A percentile compares a stretch with the other conserved stretches of the same genome.
phyloP scores from a whole-genome alignment of 306 rosid genomes.

The Prunus mongolica region DNA sequence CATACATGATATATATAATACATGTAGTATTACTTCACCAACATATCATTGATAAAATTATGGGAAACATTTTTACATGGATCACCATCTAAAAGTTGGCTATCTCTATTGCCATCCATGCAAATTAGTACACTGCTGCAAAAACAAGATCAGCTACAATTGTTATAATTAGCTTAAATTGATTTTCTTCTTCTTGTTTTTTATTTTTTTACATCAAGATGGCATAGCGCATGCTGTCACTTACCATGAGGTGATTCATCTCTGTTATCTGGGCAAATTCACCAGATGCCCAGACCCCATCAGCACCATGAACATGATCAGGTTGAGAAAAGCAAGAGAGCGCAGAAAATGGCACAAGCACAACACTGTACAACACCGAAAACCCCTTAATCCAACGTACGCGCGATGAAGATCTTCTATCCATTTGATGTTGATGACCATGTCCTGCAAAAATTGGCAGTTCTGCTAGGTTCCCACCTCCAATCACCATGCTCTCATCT shows the following conservation, averaged over 20 bases:
- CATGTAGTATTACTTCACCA: not conserved
- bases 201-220: conserved; percentile 64
- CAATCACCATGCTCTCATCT: conserved; percentile 71
- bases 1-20: not conserved
- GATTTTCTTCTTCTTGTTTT: not conserved
- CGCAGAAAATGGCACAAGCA: conserved; percentile 61
- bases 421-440: conserved; percentile 36
- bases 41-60: not conserved
- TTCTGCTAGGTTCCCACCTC: conserved; percentile 30
- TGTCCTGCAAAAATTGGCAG: conserved; percentile 25
- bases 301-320: conserved; percentile 43
- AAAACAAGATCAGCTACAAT: not conserved
- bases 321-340: conserved; percentile 80
- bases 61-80: conserved; percentile 1
- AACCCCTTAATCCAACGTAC: conserved; percentile 27
- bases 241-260: conserved; percentile 88
- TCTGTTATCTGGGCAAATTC: conserved; percentile 67
- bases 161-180: too few relatives aligned
- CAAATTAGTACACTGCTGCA: not conserved
- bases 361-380: conserved; percentile 38
- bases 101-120: conserved; percentile 1
- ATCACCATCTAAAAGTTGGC: not conserved
- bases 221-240: conserved; percentile 96
- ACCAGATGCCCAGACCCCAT: conserved; percentile 66
- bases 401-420: conserved; percentile 15